Evolutionary conservation across 2,329 filamentous ascomycete species (phyloP), one percentile per base, ranked within the genome.

Genomic region (Mycosphaerella sp.): DNA sequence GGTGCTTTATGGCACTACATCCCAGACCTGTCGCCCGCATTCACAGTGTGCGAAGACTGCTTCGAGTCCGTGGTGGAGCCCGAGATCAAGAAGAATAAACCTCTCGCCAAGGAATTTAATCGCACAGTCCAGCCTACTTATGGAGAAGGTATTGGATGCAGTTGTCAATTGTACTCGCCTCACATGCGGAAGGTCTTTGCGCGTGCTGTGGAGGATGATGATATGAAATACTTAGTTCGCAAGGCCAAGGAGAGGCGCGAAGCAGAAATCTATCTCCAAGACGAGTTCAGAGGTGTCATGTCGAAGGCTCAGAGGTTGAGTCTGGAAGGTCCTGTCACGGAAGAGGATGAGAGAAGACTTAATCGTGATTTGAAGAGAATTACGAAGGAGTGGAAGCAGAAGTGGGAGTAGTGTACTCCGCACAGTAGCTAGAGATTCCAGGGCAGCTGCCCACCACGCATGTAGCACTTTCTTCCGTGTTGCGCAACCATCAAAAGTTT

Each of bases 11-110:
- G 90, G 90, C 84, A 94, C 67, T 82, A 79, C 49, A 88, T 94
- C 67, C 81, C 86, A 0, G 60, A 55, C 7, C 75, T 79, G 5
- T 44, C 45, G 12, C 87, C 86, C 0, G 80, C 89, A 42, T 81
- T 95, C 62, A 89, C 86, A 0, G 84, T 95, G 3, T 97, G 90
- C 68, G 82, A 86, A 57, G 87, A 91, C 68, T 97, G 90, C 68
- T 95, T 86, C 66, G 80, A 87, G 13, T 82, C 88, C 17, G 79
- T 88, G 0, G 80, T 95, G n/a, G 81, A 79, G 68, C 89, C 89
- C 0, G 73, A 81, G 44, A 70, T 84, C 1, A 73, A 76, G 27
- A 72, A 76, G 3, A 70, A 76, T 35, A 52, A 56, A n/a, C 71
- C 78, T 0, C 73, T 90, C 18, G 82, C 85, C 8, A 71, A 77